A percentile compares a stretch with the other conserved stretches of the same genome.
These are phyloP conservation scores for Mycena belliarum DNA, from an alignment of 768 basidiomycete species.

Conservation along the genomic window DNA sequence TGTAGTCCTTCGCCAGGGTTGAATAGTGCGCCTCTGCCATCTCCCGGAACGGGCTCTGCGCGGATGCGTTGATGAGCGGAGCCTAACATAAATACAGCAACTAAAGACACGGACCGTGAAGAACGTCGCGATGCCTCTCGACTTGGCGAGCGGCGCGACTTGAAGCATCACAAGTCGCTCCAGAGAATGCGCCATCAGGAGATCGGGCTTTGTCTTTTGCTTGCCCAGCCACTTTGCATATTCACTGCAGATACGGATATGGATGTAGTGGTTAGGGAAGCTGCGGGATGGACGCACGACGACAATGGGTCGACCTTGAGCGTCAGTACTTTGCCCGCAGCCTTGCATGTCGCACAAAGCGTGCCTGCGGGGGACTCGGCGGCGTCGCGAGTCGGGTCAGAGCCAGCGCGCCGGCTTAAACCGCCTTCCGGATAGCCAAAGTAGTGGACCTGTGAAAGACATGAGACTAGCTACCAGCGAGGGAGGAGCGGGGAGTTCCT, in stretches of 20 bases:
- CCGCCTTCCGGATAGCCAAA: neutral
- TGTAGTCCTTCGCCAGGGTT: neutral
- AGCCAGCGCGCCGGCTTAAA: neutral
- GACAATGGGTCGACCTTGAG: neutral
- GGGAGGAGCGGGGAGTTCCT: neutral
- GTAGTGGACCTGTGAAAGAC: neutral
- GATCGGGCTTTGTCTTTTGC: neutral
- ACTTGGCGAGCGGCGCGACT: slow-evolving; percentile 4
- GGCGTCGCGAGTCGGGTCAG: neutral
- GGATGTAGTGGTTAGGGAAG: neutral
- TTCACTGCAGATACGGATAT: neutral
- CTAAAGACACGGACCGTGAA: slow-evolving; percentile 5
- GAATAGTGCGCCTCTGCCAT: slow-evolving; percentile 1
- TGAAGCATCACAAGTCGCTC: slow-evolving; percentile 1
- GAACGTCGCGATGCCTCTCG: slow-evolving; percentile 3
- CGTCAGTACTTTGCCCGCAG: neutral
- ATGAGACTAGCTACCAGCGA: neutral
- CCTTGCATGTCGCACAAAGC: slow-evolving; percentile 1
- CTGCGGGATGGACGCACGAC: neutral
- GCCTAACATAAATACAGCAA: neutral
- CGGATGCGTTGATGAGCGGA: neutral
- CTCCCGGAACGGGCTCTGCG: slow-evolving; percentile 3
- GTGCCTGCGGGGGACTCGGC: slow-evolving; percentile 1
- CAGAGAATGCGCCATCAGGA: slow-evolving; percentile 3
- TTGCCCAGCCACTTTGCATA: slow-evolving; percentile 7